Conservation (phyloP, 352 stramenopile species). For the Globisporangium spinosum region DNA sequence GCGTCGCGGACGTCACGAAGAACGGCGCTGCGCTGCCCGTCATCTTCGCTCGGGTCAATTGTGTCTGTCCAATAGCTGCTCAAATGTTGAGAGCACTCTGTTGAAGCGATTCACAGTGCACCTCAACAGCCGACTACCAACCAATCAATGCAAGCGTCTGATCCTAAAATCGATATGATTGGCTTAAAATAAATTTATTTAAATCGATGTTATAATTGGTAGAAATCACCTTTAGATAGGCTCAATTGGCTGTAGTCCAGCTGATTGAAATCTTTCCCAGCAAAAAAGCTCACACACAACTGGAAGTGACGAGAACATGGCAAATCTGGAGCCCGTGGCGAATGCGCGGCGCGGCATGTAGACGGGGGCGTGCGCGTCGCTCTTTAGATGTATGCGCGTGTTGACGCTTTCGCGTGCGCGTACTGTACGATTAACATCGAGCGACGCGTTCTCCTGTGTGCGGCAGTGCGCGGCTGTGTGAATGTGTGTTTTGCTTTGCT, state of each 20-base stretch:
- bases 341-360: conserved; percentile 7
- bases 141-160: conserved; percentile 1
- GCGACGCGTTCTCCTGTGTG: background rate
- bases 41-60: conserved; percentile 31
- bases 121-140: background rate
- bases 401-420: background rate
- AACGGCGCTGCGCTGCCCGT: conserved; percentile 39
- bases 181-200: background rate
- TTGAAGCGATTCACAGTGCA: background rate
- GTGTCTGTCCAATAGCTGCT: background rate
- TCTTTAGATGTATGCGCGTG: background rate
- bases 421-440: background rate
- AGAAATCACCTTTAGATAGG: conserved; percentile 1
- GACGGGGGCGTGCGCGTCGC: conserved; percentile 11
- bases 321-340: conserved; percentile 24
- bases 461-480: background rate
- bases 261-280: background rate
- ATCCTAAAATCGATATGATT: conserved; percentile 11
- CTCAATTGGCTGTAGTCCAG: conserved; percentile 31
- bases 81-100: background rate
- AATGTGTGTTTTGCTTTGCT: background rate
- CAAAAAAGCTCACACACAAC: conserved; percentile 33
- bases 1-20: conserved; percentile 37
- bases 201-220: background rate
- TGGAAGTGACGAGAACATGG: conserved; percentile 61